Evolutionary conservation across 1,284 basidiomycete genomes (phyloP).

Genomic region (Apiotrichum gracile): DNA sequence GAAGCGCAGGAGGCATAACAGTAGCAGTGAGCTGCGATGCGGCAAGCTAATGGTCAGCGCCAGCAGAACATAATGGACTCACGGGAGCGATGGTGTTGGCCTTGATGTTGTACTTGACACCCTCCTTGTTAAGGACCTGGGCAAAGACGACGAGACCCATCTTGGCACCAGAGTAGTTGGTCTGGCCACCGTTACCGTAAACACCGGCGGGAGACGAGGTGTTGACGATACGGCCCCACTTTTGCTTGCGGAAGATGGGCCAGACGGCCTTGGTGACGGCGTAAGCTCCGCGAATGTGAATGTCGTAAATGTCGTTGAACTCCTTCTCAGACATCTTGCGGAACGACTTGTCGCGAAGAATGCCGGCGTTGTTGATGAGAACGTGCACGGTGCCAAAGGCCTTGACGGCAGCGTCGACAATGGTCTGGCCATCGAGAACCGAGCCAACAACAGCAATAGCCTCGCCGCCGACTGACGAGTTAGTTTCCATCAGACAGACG

Average conservation of each 20-base stretch:
- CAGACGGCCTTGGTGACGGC: slow-evolving; percentile 94
- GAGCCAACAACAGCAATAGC: slow-evolving; percentile 83
- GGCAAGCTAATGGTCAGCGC: slow-evolving; percentile 59
- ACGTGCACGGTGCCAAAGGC: slow-evolving; percentile 77
- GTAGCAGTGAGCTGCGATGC: slow-evolving; percentile 92
- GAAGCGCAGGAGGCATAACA: slow-evolving; percentile 91
- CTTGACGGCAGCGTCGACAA: slow-evolving; percentile 76
- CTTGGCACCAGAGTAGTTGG: slow-evolving; percentile 63
- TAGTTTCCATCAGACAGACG: background rate
- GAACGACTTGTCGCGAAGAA: slow-evolving; percentile 73
- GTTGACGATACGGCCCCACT: slow-evolving; percentile 88
- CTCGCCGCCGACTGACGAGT: slow-evolving; percentile 66
- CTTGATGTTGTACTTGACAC: slow-evolving; percentile 88
- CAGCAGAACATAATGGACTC: slow-evolving; percentile 56
- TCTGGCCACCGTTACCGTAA: slow-evolving; percentile 90
- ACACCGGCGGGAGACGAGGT: slow-evolving; percentile 60
- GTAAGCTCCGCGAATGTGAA: slow-evolving; percentile 94
- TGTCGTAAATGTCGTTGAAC: slow-evolving; percentile 78
- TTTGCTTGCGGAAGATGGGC: slow-evolving; percentile 91
- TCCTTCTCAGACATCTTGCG: slow-evolving; percentile 85
- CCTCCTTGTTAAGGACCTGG: slow-evolving; percentile 84
- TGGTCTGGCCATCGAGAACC: slow-evolving; percentile 78
- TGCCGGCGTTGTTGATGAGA: slow-evolving; percentile 95
- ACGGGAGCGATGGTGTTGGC: slow-evolving; percentile 86
- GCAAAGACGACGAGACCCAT: slow-evolving; percentile 84